A percentile compares a stretch with the other conserved stretches of the same genome.
phyloP scores from a whole-genome alignment of 176 grass and related monocot species.

The Avena sativa region DNA sequence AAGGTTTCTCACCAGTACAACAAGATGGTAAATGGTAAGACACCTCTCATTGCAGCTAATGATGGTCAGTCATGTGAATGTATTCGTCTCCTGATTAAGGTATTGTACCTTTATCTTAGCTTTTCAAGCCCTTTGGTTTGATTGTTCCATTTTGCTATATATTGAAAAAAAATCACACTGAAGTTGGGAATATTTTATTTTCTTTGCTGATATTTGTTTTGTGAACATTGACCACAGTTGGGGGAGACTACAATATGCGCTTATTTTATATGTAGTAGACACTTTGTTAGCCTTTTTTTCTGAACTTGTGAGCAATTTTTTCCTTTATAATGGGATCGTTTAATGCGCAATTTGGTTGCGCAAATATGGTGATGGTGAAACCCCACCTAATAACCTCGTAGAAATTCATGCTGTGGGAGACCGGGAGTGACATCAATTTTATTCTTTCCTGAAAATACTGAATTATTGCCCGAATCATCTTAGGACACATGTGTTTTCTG shows the following conservation, averaged over 20 bases:
- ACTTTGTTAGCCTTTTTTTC: background rate
- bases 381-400: background rate
- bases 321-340: too few species aligned
- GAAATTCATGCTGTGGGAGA: background rate
- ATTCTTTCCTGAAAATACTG: background rate
- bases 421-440: background rate
- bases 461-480: background rate
- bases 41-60: conserved; percentile 31
- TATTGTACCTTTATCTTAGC: conserved; percentile 17
- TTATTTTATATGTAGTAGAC: background rate
- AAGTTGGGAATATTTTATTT: background rate
- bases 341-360: background rate
- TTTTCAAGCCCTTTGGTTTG: background rate
- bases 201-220: background rate
- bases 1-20: conserved; percentile 24
- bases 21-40: conserved; percentile 32
- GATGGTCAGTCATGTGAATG: conserved; percentile 26
- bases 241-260: background rate
- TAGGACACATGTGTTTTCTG: background rate
- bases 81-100: conserved; percentile 34
- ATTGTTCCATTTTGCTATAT: background rate
- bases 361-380: background rate
- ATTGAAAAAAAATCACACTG: background rate
- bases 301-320: background rate
- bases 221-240: background rate